Evolutionary conservation across 352 stramenopile species (phyloP).

Genomic region (Chrysophaeum taylorii): DNA sequence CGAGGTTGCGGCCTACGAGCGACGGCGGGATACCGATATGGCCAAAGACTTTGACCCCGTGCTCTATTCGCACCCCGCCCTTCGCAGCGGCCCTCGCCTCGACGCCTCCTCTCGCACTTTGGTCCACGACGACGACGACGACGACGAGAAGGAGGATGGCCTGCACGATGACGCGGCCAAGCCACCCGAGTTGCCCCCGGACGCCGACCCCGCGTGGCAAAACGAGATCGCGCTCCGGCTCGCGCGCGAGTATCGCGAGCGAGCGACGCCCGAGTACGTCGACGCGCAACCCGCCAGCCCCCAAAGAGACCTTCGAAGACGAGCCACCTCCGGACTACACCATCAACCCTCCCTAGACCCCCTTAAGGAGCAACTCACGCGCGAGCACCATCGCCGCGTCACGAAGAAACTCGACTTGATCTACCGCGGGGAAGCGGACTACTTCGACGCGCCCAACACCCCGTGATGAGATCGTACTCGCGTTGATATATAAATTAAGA

Average conservation of each 20-base stretch:
- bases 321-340: too few relatives aligned
- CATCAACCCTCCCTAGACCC: not conserved
- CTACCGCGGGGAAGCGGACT: slow-evolving; percentile 5
- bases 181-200: not conserved
- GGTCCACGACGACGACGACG: not conserved
- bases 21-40: not conserved
- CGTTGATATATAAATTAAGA: too few relatives aligned
- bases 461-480: too few relatives aligned
- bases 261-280: too few relatives aligned
- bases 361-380: not conserved
- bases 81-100: not conserved
- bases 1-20: not conserved
- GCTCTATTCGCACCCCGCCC: not conserved
- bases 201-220: not conserved
- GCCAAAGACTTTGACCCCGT: not conserved
- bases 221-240: not conserved
- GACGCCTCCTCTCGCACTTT: not conserved
- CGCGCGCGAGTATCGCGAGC: too few relatives aligned
- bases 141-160: not conserved
- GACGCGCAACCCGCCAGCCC: not conserved
- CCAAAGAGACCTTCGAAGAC: not conserved
- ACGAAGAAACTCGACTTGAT: not conserved
- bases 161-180: not conserved
- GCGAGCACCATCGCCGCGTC: not conserved
- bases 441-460: too few relatives aligned